phyloP scores from a whole-genome alignment of 2,329 filamentous ascomycete species.

The Aaosphaeria arxii region DNA sequence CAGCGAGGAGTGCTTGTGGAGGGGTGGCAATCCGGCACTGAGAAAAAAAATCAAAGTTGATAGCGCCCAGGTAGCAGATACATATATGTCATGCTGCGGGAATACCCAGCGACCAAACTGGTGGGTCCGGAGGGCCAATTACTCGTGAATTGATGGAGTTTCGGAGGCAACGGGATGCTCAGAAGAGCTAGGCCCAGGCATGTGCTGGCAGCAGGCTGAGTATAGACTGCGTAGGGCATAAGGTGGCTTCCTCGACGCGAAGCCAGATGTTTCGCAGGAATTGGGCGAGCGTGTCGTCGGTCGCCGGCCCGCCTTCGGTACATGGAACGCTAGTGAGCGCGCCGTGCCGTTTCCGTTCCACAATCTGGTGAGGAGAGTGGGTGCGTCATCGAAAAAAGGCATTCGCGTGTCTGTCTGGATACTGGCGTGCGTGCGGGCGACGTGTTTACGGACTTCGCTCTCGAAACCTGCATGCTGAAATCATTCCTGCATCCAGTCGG shows the following conservation, averaged over 20 bases:
- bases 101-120: conserved; percentile 14
- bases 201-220: conserved; percentile 31
- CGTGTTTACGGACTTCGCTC: background rate
- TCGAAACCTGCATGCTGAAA: background rate
- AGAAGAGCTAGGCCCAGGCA: conserved; percentile 22
- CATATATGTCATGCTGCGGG: conserved; percentile 28
- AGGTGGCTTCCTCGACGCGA: conserved; percentile 9
- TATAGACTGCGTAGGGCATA: conserved; percentile 21
- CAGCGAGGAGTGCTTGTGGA: conserved; percentile 18
- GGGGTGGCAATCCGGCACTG: conserved; percentile 13
- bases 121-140: conserved; percentile 25
- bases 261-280: conserved; percentile 25
- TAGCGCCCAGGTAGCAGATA: conserved; percentile 19
- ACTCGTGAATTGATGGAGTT: conserved; percentile 3
- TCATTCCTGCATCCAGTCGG: background rate
- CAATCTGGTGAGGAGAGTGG: conserved; percentile 6
- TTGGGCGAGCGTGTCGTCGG: conserved; percentile 19
- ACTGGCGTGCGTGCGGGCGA: background rate
- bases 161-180: conserved; percentile 16
- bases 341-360: conserved; percentile 31
- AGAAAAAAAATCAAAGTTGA: conserved; percentile 16
- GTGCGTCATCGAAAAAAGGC: conserved; percentile 7
- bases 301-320: conserved; percentile 19
- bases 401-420: background rate
- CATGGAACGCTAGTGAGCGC: conserved; percentile 12